Evolutionary conservation across 1,284 basidiomycete species (phyloP).

Genomic region (Ganoderma lucidum): DNA sequence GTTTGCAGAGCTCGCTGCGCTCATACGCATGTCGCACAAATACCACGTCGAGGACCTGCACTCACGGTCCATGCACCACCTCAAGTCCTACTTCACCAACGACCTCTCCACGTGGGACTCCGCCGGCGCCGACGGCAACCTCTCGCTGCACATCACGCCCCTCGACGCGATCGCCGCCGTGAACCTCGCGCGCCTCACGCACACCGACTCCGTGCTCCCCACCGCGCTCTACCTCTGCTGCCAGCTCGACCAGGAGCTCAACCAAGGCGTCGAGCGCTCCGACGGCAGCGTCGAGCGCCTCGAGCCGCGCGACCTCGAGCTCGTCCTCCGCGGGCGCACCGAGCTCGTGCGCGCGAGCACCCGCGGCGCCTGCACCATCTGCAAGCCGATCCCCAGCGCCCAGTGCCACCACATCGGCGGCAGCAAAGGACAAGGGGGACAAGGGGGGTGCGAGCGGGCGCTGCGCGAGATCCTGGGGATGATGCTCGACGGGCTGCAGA

Average conservation of each 20-base stretch:
- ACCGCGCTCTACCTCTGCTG: constrained; percentile 36
- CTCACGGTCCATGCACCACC: constrained; percentile 29
- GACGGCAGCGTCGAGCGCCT: constrained; percentile 32
- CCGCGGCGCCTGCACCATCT: constrained; percentile 32
- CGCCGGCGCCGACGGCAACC: constrained; percentile 29
- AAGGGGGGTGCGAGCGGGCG: constrained; percentile 30
- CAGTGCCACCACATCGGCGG: constrained; percentile 22
- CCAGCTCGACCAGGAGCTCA: constrained; percentile 33
- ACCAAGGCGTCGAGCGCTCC: constrained; percentile 26
- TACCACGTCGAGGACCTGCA: constrained; percentile 36
- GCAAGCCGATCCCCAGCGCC: constrained; percentile 25
- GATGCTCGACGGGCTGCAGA: constrained; percentile 35
- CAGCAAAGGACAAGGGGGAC: background rate
- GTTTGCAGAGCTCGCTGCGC: constrained; percentile 34
- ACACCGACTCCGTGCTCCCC: constrained; percentile 32
- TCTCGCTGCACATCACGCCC: constrained; percentile 30
- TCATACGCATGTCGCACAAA: constrained; percentile 36
- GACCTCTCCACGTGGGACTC: constrained; percentile 31
- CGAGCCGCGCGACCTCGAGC: constrained; percentile 31
- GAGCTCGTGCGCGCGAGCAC: constrained; percentile 35
- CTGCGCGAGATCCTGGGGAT: constrained; percentile 32
- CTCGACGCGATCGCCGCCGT: constrained; percentile 34
- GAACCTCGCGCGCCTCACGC: constrained; percentile 34
- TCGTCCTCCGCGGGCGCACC: constrained; percentile 32
- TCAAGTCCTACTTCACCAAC: constrained; percentile 34